Evolutionary conservation across 139 green algal species (phyloP).

Genomic region (Tetratostichococcus sp.): DNA sequence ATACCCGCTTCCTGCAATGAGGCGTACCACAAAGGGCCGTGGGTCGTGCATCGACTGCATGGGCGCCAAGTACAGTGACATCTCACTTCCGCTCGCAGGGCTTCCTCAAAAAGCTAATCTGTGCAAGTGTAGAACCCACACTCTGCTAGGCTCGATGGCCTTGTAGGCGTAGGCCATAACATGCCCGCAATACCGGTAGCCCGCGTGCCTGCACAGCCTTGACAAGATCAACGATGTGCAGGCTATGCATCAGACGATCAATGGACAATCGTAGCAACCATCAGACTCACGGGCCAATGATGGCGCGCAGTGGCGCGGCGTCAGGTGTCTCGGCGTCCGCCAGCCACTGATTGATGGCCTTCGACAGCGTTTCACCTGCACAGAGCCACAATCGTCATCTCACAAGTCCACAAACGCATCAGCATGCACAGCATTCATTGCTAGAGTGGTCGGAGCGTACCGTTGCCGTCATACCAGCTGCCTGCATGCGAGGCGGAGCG

Average conservation of each 20-base stretch:
- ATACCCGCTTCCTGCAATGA: conserved; percentile 64
- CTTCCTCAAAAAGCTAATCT: too few relatives aligned
- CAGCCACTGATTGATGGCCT: conserved; percentile 51
- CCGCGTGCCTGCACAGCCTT: conserved; percentile 60
- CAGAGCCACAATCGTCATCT: too few relatives aligned
- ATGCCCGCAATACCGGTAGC: conserved; percentile 81
- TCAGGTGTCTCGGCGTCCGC: conserved; percentile 14
- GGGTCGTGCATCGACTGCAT: too few relatives aligned
- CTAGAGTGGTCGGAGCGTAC: conserved; percentile 14
- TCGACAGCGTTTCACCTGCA: conserved; percentile 28
- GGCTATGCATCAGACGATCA: not conserved
- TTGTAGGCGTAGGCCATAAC: conserved; percentile 80
- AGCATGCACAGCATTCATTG: not conserved
- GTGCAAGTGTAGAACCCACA: conserved; percentile 43
- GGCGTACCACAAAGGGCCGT: too few relatives aligned
- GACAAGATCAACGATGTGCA: too few relatives aligned
- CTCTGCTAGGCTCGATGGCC: conserved; percentile 54
- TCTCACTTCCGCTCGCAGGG: too few relatives aligned
- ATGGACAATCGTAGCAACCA: not conserved
- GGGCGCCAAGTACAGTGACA: too few relatives aligned
- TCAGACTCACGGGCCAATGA: conserved; percentile 31
- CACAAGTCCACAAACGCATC: not conserved
- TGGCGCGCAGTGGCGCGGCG: conserved; percentile 2
- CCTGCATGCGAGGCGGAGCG: conserved; percentile 50
- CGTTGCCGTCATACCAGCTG: conserved; percentile 62